Evolutionary conservation across 202 grass and related monocot species (phyloP).

Genomic region (Zizania palustris): DNA sequence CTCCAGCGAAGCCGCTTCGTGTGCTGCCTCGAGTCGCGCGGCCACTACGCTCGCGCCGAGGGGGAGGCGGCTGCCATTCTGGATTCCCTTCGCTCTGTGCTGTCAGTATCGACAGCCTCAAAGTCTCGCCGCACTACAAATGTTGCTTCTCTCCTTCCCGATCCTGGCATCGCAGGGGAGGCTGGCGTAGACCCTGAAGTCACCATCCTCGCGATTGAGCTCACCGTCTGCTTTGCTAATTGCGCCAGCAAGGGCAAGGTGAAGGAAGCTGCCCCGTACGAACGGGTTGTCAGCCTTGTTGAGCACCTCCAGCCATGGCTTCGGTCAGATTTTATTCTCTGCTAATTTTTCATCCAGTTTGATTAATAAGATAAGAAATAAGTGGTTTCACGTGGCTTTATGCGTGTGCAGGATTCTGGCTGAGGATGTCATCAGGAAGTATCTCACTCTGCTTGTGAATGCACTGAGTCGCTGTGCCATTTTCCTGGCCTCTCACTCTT

Average conservation of each 20-base stretch:
- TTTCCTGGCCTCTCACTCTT: slow-evolving; percentile 53
- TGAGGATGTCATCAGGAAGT: slow-evolving; percentile 54
- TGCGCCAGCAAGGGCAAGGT: slow-evolving; percentile 67
- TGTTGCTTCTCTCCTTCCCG: slow-evolving; percentile 48
- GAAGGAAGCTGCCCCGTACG: slow-evolving; percentile 51
- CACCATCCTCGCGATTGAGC: slow-evolving; percentile 55
- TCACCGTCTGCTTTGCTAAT: slow-evolving; percentile 57
- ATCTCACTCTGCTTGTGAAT: slow-evolving; percentile 53
- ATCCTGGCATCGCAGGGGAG: slow-evolving; percentile 46
- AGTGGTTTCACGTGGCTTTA: slow-evolving; percentile 13
- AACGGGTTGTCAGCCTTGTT: slow-evolving; percentile 54
- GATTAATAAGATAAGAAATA: neutral
- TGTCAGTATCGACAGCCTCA: slow-evolving; percentile 36
- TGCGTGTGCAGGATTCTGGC: slow-evolving; percentile 56
- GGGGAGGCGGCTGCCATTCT: slow-evolving; percentile 55
- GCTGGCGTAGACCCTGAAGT: slow-evolving; percentile 63
- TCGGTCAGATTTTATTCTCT: slow-evolving; percentile 37
- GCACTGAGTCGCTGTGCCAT: slow-evolving; percentile 60
- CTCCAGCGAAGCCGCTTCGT: slow-evolving; percentile 61
- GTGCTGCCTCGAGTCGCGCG: slow-evolving; percentile 59
- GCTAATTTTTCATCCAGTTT: neutral
- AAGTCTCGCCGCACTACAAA: slow-evolving; percentile 45
- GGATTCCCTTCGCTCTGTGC: slow-evolving; percentile 49
- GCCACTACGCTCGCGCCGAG: slow-evolving; percentile 56
- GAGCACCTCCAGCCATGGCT: slow-evolving; percentile 76